Percentiles rank a stretch among this genome's conserved stretches.
phyloP scores from a whole-genome alignment of 257 asterid species.

The Petunia axillaris region DNA sequence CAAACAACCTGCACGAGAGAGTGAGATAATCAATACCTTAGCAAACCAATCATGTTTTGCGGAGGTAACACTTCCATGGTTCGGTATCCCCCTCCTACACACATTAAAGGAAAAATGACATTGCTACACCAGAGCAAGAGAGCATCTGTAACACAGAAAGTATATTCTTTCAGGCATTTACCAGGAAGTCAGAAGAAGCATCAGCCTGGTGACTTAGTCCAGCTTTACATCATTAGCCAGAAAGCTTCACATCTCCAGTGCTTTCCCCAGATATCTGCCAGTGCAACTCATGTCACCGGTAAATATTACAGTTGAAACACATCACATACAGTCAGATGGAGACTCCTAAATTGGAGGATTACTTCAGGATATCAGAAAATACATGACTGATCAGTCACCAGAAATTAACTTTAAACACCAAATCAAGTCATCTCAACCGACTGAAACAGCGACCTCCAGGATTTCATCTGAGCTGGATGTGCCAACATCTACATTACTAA shows the following conservation, averaged over 20 bases:
- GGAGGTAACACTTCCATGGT: conserved; percentile 57
- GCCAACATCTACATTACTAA: conserved; percentile 10
- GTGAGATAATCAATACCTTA: conserved; percentile 21
- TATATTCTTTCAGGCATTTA: conserved; percentile 30
- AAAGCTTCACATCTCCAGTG: no score
- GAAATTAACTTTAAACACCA: neutral
- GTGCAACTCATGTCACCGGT: conserved; percentile 24
- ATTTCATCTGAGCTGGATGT: conserved; percentile 32
- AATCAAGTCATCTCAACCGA: conserved; percentile 29
- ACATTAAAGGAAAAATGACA: conserved; percentile 24
- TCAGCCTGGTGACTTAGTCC: conserved; percentile 83
- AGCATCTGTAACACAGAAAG: neutral
- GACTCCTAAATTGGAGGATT: conserved; percentile 16
- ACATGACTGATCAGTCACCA: neutral
- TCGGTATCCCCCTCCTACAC: conserved; percentile 81
- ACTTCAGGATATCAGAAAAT: neutral
- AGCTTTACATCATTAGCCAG: conserved; percentile 83
- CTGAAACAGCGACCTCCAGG: conserved; percentile 34
- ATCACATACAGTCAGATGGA: neutral
- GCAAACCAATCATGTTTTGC: neutral
- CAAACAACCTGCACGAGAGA: conserved; percentile 60
- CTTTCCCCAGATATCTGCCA: conserved; percentile 89
- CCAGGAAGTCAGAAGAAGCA: conserved; percentile 91
- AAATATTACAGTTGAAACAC: conserved; percentile 15
- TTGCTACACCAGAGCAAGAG: neutral